A percentile compares a stretch with the other conserved stretches of the same genome.
Conservation (phyloP, 2,329 filamentous ascomycete genomes). For the Fonsecaea nubica region DNA sequence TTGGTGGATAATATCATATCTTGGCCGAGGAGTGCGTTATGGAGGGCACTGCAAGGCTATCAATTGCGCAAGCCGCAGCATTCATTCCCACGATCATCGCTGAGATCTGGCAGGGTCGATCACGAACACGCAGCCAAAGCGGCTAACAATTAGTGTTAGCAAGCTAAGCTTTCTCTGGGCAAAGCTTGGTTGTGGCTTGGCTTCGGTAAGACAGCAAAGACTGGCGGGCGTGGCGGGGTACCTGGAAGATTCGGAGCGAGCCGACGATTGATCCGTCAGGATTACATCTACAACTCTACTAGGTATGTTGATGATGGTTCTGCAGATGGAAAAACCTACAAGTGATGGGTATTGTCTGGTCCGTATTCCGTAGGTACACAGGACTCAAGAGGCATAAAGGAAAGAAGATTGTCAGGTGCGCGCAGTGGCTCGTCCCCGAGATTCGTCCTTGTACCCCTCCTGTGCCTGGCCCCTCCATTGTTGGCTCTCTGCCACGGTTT, state of each 20-base stretch:
- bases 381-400: neutral
- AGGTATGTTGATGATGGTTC: neutral
- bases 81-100: neutral
- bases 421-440: neutral
- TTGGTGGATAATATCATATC: conserved; percentile 6
- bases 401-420: neutral
- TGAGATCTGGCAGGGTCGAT: conserved; percentile 2
- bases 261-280: conserved; percentile 1
- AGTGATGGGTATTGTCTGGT: neutral
- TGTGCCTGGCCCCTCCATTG: neutral
- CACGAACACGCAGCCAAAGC: neutral
- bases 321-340: neutral
- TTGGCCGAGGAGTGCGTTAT: neutral
- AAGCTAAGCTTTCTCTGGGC: conserved; percentile 19
- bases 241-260: conserved; percentile 13
- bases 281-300: neutral
- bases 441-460: neutral
- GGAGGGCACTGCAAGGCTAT: neutral
- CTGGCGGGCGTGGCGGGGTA: neutral
- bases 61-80: neutral
- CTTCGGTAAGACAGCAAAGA: neutral
- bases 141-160: neutral
- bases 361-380: neutral
- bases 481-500: neutral
- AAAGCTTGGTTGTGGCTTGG: conserved; percentile 25